Percentiles rank a stretch among this genome's conserved stretches.
phyloP scores from a whole-genome alignment of 23 red algal species.

The Gracilaria gracilis region DNA sequence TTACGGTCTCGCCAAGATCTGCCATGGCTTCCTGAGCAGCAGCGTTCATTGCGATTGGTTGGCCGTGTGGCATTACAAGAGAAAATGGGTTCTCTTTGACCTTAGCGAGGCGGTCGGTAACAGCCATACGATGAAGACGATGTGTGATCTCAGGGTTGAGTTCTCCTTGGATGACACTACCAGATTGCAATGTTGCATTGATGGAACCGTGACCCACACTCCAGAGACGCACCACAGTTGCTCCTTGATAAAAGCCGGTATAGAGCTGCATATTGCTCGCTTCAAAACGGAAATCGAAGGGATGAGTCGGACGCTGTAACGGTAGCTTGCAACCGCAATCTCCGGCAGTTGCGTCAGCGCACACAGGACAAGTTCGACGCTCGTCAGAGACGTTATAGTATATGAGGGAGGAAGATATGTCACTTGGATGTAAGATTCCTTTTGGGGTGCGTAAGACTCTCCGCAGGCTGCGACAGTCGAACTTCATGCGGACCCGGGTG shows the following conservation, averaged over 20 bases:
- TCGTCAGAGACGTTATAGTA: slow-evolving; percentile 69
- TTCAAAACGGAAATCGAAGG: slow-evolving; percentile 64
- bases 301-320: slow-evolving; percentile 52
- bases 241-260: slow-evolving; percentile 76
- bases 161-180: slow-evolving; percentile 70
- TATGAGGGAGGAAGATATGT: slow-evolving; percentile 67
- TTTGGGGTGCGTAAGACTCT: slow-evolving; percentile 56
- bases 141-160: slow-evolving; percentile 55
- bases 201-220: slow-evolving; percentile 63
- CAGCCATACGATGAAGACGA: slow-evolving; percentile 60
- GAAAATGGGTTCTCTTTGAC: slow-evolving; percentile 39
- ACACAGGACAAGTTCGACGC: slow-evolving; percentile 64
- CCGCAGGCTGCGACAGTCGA: slow-evolving; percentile 49
- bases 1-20: neutral
- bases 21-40: slow-evolving; percentile 28
- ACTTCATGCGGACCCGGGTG: slow-evolving; percentile 73
- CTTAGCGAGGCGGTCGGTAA: slow-evolving; percentile 38
- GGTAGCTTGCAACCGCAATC: slow-evolving; percentile 51
- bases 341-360: slow-evolving; percentile 33
- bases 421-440: slow-evolving; percentile 59
- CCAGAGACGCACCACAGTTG: slow-evolving; percentile 57
- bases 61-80: slow-evolving; percentile 44
- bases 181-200: slow-evolving; percentile 71
- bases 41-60: neutral
- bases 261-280: slow-evolving; percentile 70